phyloP scores from a whole-genome alignment of 2,329 filamentous ascomycete genomes.

The Trichoderma koningii region DNA sequence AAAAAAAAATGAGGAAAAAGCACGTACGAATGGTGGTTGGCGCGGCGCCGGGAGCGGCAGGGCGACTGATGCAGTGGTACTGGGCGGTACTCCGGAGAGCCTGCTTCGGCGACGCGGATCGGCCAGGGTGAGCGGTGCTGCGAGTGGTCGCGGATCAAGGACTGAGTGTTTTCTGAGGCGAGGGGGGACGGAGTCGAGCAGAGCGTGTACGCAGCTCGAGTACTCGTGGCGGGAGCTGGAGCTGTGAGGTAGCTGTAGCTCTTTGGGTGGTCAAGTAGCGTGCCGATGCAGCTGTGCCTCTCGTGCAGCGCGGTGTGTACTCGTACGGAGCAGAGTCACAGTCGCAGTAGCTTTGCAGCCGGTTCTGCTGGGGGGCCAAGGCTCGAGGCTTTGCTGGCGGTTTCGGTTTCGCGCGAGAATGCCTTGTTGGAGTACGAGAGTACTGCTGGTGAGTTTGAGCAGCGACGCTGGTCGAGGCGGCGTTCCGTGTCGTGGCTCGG shows the following conservation, averaged over 20 bases:
- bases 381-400: neutral
- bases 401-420: too few species aligned
- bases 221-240: too few species aligned
- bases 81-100: constrained; percentile 20
- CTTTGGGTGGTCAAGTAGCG: constrained; percentile 4
- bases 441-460: too few species aligned
- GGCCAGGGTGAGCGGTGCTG: constrained; percentile 17
- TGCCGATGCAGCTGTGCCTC: neutral
- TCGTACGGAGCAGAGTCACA: too few species aligned
- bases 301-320: too few species aligned
- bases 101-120: constrained; percentile 11
- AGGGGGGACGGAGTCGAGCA: constrained; percentile 3
- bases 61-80: constrained; percentile 22
- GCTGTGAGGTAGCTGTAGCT: too few species aligned
- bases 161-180: neutral
- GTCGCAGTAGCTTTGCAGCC: neutral
- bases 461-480: too few species aligned
- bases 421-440: too few species aligned
- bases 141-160: neutral
- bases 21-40: constrained; percentile 22
- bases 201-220: neutral
- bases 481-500: neutral
- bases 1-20: neutral
- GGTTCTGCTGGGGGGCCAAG: neutral
- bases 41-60: constrained; percentile 10